These are phyloP conservation scores for Diplocarpon rosae DNA, from an alignment of 2,329 filamentous ascomycete species.

Conservation along the genomic window DNA sequence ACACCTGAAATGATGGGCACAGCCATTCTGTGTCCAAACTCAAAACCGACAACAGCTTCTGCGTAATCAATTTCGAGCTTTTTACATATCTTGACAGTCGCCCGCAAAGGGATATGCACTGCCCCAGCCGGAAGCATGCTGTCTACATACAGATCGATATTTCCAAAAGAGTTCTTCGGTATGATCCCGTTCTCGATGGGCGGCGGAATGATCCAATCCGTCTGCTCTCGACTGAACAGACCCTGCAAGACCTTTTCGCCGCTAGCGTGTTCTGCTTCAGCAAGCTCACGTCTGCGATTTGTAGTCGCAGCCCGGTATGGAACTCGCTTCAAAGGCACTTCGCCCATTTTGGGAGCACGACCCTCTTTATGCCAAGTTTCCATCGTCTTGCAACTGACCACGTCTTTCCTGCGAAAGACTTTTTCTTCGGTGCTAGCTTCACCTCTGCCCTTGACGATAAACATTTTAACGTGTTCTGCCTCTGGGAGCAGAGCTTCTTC, in stretches of 20 bases:
- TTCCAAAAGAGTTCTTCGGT: constrained; percentile 89
- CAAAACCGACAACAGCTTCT: constrained; percentile 91
- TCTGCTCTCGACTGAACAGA: constrained; percentile 73
- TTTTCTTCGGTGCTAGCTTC: constrained; percentile 64
- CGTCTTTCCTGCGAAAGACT: constrained; percentile 69
- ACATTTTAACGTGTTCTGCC: constrained; percentile 61
- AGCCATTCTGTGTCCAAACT: constrained; percentile 90
- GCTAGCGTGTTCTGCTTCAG: constrained; percentile 64
- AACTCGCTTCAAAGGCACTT: constrained; percentile 71
- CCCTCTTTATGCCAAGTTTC: constrained; percentile 99
- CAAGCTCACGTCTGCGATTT: constrained; percentile 77
- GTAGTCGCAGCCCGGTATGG: constrained; percentile 86
- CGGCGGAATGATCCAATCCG: constrained; percentile 87
- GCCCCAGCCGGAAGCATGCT: constrained; percentile 86
- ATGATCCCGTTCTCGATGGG: constrained; percentile 78
- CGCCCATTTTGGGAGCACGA: constrained; percentile 58
- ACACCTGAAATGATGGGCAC: constrained; percentile 87
- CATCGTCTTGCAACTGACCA: constrained; percentile 76
- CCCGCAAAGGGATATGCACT: constrained; percentile 69
- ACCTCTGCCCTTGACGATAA: constrained; percentile 64
- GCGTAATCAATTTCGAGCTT: constrained; percentile 79
- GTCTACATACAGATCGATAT: constrained; percentile 90
- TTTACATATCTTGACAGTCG: constrained; percentile 70
- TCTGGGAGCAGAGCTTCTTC: constrained; percentile 74
- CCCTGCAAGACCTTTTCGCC: constrained; percentile 82